Evolutionary conservation across 352 stramenopile genomes (phyloP), one percentile per base, ranked within the genome.

Genomic region (Phytophthora hibernalis): DNA sequence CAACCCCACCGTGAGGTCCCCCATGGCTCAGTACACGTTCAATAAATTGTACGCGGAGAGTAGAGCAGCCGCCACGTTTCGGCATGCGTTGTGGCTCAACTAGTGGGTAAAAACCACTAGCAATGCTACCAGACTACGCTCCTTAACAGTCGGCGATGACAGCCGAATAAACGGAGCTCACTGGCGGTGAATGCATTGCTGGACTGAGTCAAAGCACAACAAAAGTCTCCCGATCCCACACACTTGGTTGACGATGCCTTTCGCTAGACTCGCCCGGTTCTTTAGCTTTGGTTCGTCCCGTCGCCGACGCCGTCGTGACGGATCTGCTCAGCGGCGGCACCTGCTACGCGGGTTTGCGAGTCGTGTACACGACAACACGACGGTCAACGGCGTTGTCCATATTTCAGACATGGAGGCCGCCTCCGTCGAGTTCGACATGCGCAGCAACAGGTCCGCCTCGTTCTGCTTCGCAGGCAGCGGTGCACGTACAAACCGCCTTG

Each of bases 391-490:
- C 7, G 15, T 54, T 16, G 38, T 59, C 2, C 48, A 40, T 6
- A 40, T 59, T 18, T 44, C 59, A 10, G 22, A 40, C 3, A 28
- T 55, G 20, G 50, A 67, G 50, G 26, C 24, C n/a, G 11, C 15
- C 16, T 20, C 66, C 15, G 49, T 59, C 18, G 66, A 74, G 48
- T 70, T 70, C 30, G 60, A 63, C 51, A 65, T 66, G 35, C 21
- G 37, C 54, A 74, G 54, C 54, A 62, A 55, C 20, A 40, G 50
- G 30, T 70, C 60, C 9, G 15, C 59, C 15, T 69, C 52, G 12
- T 62, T 58, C 18, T 56, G 42, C 53, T 66, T 57, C 18, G 21
- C 42, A 18, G 11, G 28, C 38, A 60, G 20, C n/a, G 43, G 31
- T 21, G 22, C 33, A 5, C 37, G 64, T 26, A 54, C 65, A 42